These are phyloP conservation scores for Umbelopsis sp. DNA, from an alignment of 371 early-diverging fungal species.

Conservation along the genomic window DNA sequence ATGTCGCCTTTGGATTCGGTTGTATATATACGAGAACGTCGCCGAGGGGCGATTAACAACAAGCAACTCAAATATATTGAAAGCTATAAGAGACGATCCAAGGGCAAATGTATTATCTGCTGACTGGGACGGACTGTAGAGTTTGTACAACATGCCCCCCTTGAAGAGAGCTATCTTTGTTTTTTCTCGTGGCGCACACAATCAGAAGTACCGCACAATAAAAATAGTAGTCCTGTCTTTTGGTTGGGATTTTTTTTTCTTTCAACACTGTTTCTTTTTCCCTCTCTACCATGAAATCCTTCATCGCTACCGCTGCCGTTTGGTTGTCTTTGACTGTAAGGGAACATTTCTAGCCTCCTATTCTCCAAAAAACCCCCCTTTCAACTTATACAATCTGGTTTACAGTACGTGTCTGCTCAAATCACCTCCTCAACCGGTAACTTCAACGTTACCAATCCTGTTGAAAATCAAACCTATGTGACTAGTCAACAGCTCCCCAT, in stretches of 20 bases:
- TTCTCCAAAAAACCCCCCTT: neutral
- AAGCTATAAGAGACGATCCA: slow-evolving; percentile 66
- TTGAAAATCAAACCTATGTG: slow-evolving; percentile 42
- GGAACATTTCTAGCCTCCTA: neutral
- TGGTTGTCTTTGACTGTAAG: slow-evolving; percentile 17
- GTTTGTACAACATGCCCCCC: slow-evolving; percentile 17
- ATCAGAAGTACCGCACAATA: slow-evolving; percentile 10
- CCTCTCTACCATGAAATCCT: slow-evolving; percentile 12
- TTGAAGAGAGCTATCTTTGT: slow-evolving; percentile 14
- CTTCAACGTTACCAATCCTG: slow-evolving; percentile 45
- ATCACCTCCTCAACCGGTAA: slow-evolving; percentile 39
- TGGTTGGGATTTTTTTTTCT: neutral
- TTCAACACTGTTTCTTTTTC: neutral
- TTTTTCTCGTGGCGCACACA: slow-evolving; percentile 17
- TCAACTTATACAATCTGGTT: neutral
- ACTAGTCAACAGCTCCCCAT: slow-evolving; percentile 42
- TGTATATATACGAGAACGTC: slow-evolving; percentile 78
- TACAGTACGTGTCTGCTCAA: slow-evolving; percentile 32
- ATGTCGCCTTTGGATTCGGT: slow-evolving; percentile 85
- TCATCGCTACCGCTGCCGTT: slow-evolving; percentile 6
- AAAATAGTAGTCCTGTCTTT: slow-evolving; percentile 5
- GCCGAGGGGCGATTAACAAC: slow-evolving; percentile 88
- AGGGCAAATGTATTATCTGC: slow-evolving; percentile 47
- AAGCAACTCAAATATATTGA: slow-evolving; percentile 80
- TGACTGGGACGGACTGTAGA: slow-evolving; percentile 18